A percentile compares a stretch with the other conserved stretches of the same genome.
Evolutionary conservation across 176 grass and related monocot genomes (phyloP).

Genomic region (Thalia dealbata): DNA sequence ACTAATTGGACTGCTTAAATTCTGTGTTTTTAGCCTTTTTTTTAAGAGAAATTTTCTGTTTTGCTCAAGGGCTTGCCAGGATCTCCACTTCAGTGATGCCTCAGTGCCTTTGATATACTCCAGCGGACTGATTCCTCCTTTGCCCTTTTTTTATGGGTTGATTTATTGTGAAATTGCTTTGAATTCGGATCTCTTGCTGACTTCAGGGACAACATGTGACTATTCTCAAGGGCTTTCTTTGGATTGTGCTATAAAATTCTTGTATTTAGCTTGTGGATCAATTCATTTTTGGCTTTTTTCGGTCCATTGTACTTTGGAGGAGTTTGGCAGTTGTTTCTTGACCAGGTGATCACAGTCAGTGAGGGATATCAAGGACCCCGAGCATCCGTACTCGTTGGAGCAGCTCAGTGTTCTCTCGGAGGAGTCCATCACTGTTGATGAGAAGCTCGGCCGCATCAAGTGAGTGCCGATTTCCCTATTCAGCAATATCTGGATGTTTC

Average conservation of each 20-base stretch:
- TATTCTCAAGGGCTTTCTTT: neutral
- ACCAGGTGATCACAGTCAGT: conserved; percentile 48
- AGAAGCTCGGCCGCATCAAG: conserved; percentile 93
- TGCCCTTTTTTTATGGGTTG: neutral
- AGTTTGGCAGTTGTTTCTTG: conserved; percentile 2
- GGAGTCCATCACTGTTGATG: conserved; percentile 81
- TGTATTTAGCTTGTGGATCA: neutral
- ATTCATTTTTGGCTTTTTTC: neutral
- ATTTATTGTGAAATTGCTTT: neutral
- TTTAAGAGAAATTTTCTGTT: neutral
- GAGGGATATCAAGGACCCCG: conserved; percentile 98
- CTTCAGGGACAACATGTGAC: neutral
- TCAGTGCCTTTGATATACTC: neutral
- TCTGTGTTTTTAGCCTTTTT: neutral
- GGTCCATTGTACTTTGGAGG: neutral
- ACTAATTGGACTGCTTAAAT: neutral
- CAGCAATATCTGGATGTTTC: neutral
- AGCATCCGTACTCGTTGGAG: conserved; percentile 98
- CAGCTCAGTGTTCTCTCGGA: conserved; percentile 97
- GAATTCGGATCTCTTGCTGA: neutral
- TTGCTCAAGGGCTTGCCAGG: neutral
- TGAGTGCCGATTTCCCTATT: conserved; percentile 8
- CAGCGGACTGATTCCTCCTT: neutral
- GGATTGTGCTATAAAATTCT: neutral
- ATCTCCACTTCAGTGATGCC: neutral